These are phyloP conservation scores for Didymella keratinophila DNA, from an alignment of 2,329 filamentous ascomycete species.

Conservation along the genomic window DNA sequence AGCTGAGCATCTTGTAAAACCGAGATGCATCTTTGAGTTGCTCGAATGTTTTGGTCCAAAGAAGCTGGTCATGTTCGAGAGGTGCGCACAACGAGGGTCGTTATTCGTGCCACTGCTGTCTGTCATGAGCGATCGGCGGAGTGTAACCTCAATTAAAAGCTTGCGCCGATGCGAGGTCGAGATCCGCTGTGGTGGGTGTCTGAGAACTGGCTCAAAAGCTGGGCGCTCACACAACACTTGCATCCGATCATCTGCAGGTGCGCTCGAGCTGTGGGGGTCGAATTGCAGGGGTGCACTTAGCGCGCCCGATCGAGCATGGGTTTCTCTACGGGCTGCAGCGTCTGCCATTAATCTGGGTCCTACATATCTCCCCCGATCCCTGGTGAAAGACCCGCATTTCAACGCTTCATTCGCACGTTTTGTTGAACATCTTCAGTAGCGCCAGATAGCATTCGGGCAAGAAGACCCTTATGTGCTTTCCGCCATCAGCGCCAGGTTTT, in stretches of 20 bases:
- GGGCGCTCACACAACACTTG: constrained; percentile 23
- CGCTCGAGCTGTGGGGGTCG: constrained; percentile 33
- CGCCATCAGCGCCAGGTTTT: constrained; percentile 19
- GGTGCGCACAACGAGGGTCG: not conserved
- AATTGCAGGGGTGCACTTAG: constrained; percentile 24
- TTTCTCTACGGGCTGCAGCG: constrained; percentile 12
- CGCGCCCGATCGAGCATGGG: constrained; percentile 4
- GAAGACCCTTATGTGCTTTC: constrained; percentile 12
- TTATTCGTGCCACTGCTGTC: not conserved
- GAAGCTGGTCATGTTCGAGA: not conserved
- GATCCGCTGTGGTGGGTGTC: constrained; percentile 7
- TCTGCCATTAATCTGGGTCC: constrained; percentile 22
- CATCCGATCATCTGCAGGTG: constrained; percentile 36
- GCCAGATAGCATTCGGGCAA: constrained; percentile 6
- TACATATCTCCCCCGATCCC: constrained; percentile 25
- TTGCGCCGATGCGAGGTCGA: constrained; percentile 9
- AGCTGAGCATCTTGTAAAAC: not conserved
- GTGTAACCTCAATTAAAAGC: constrained; percentile 16
- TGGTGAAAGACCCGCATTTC: constrained; percentile 25
- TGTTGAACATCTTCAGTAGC: constrained; percentile 16
- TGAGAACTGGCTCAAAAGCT: constrained; percentile 10
- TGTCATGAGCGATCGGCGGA: not conserved
- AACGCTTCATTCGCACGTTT: constrained; percentile 20
- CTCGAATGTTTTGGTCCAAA: not conserved
- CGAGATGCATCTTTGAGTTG: not conserved